Conservation (phyloP, 805 yeast genomes). For the Monosporozyma aquatica region DNA sequence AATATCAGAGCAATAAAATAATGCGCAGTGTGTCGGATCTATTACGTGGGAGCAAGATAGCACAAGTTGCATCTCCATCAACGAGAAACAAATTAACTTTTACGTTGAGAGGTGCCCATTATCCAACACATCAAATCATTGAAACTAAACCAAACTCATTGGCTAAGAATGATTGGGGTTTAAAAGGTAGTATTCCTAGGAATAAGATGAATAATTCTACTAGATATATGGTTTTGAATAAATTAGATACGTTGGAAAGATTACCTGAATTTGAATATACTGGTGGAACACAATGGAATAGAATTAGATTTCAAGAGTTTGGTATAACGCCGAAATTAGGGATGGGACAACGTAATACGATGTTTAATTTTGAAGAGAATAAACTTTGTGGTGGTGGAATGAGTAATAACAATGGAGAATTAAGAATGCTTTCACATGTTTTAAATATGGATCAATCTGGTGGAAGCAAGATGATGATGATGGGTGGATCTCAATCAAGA, state of each 20-base stretch:
- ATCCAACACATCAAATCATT: slow-evolving; percentile 66
- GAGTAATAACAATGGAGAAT: slow-evolving; percentile 6
- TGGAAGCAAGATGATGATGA: too few species aligned
- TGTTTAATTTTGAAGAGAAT: slow-evolving; percentile 18
- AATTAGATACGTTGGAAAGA: slow-evolving; percentile 56
- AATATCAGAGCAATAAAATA: not conserved
- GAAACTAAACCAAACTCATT: slow-evolving; percentile 60
- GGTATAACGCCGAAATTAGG: slow-evolving; percentile 35
- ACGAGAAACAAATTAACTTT: slow-evolving; percentile 1
- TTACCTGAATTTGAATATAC: slow-evolving; percentile 64
- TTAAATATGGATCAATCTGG: slow-evolving; percentile 4
- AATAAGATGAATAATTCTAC: slow-evolving; percentile 31
- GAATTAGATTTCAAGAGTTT: slow-evolving; percentile 59
- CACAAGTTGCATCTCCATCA: slow-evolving; percentile 25
- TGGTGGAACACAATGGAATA: slow-evolving; percentile 47
- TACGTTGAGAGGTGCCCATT: slow-evolving; percentile 7
- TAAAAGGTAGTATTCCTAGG: slow-evolving; percentile 60
- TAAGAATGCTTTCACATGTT: slow-evolving; percentile 7
- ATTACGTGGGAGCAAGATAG: slow-evolving; percentile 25
- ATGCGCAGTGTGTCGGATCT: slow-evolving; percentile 3
- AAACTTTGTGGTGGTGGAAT: slow-evolving; percentile 1
- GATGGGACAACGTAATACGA: slow-evolving; percentile 28
- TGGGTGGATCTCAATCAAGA: not conserved
- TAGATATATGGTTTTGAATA: slow-evolving; percentile 53
- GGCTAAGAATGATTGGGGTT: slow-evolving; percentile 63